A percentile compares a stretch with the other conserved stretches of the same genome.
phyloP scores from a whole-genome alignment of 192 early-diverging fungal genomes.

The Mortierella claussenii region DNA sequence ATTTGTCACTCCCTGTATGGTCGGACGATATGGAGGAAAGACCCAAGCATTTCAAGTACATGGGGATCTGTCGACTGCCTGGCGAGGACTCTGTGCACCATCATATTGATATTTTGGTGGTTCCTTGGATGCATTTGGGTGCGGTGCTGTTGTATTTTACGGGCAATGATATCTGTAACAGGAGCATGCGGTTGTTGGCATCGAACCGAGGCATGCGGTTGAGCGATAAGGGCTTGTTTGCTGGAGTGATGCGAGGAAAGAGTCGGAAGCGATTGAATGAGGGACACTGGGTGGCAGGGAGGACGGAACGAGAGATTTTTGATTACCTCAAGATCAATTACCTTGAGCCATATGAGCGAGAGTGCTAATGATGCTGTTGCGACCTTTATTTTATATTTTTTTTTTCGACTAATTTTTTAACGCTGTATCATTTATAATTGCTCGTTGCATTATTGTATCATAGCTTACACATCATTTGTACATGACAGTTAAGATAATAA shows the following conservation, averaged over 20 bases:
- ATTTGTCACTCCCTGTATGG: constrained; percentile 22
- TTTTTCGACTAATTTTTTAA: background rate
- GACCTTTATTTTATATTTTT: background rate
- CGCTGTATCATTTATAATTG: background rate
- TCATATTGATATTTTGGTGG: constrained; percentile 50
- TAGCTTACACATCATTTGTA: no score
- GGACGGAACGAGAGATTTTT: constrained; percentile 50
- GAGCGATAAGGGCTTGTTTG: constrained; percentile 54
- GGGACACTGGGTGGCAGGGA: constrained; percentile 47
- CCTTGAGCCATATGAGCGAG: constrained; percentile 48
- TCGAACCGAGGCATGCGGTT: constrained; percentile 47
- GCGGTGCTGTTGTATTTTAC: constrained; percentile 49
- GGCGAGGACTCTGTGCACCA: constrained; percentile 20
- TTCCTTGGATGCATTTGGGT: constrained; percentile 44
- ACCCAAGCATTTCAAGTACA: constrained; percentile 50
- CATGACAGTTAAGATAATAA: no score
- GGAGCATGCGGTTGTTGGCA: constrained; percentile 53
- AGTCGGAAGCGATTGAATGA: constrained; percentile 30
- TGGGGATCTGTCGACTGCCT: constrained; percentile 45
- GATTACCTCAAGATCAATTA: constrained; percentile 48
- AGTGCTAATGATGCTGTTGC: no score
- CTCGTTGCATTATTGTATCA: no score
- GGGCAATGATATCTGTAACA: constrained; percentile 58
- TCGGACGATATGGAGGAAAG: constrained; percentile 12
- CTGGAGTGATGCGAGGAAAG: constrained; percentile 22